Evolutionary conservation across 1,139 yeast genomes (phyloP).

Genomic region (Nakaseomyces delphensis): DNA sequence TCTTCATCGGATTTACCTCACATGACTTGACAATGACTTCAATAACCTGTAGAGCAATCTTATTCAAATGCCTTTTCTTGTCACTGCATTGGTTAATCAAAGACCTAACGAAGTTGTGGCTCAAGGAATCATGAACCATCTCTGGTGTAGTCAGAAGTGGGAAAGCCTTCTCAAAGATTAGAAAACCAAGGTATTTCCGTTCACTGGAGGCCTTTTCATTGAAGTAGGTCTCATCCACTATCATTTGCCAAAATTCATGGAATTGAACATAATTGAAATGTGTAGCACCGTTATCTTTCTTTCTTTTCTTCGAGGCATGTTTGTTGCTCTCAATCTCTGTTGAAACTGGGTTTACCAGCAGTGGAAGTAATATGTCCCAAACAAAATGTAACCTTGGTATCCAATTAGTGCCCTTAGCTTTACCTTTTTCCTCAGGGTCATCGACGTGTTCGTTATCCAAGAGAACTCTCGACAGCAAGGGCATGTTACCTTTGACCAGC

Average conservation of each 20-base stretch:
- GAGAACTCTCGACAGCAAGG: conserved; percentile 52
- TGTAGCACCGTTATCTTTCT: conserved; percentile 33
- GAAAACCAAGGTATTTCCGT: conserved; percentile 81
- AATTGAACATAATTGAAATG: conserved; percentile 38
- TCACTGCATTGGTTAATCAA: conserved; percentile 72
- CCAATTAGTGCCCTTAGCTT: conserved; percentile 57
- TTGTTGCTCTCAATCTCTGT: conserved; percentile 23
- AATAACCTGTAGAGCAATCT: conserved; percentile 50
- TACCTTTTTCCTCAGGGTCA: conserved; percentile 32
- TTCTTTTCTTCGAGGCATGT: conserved; percentile 32
- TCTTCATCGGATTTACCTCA: conserved; percentile 34
- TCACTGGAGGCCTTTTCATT: conserved; percentile 72
- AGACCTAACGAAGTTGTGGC: conserved; percentile 65
- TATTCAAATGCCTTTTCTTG: conserved; percentile 55
- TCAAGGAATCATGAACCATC: conserved; percentile 41
- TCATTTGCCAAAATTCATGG: conserved; percentile 70
- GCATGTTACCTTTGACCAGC: conserved; percentile 55
- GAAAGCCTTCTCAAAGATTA: conserved; percentile 51
- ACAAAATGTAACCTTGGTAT: conserved; percentile 73
- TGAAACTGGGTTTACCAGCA: conserved; percentile 26
- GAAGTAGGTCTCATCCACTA: conserved; percentile 74
- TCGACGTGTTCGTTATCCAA: conserved; percentile 44
- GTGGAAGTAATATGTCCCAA: conserved; percentile 58
- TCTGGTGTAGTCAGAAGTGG: conserved; percentile 24
- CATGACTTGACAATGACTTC: conserved; percentile 35